Evolutionary conservation across 2,329 filamentous ascomycete genomes (phyloP), one percentile per base, ranked within the genome.

Genomic region (Talaromyces sp.): DNA sequence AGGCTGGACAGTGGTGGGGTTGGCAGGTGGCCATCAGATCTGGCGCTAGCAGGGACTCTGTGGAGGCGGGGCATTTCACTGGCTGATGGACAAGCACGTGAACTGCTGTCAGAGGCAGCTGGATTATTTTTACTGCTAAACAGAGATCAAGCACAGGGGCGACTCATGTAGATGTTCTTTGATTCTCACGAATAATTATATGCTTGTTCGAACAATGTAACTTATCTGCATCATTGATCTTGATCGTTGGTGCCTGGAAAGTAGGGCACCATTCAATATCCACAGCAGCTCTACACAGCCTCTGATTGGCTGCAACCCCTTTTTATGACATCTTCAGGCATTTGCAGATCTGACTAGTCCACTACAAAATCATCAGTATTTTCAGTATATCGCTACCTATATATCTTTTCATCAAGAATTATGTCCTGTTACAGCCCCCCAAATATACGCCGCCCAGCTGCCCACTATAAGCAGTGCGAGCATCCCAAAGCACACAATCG

Each of bases 351-450:
- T 51, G 43, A 47, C 19, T 3, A 22, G n/a, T n/a, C 43, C 19
- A 11, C 43, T 45, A 19, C 43, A 47, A 36, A 36, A 36, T 4
- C 34, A 36, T 13, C 34, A 36, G 34, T 36, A 36, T 36, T 36
- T 36, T 36, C 34, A 36, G 34, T 5, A 34, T 36, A 36, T n/a
- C n/a, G n/a, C 11, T 36, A 15, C 34, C 34, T 36, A 36, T 11
- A 5, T 36, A 5, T 36, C 34, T 36, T 36, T 36, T 36, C 38
- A 36, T 54, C 29, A 54, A 34, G 56, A 69, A 66, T 84, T 82
- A 63, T 85, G 80, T 0, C 83, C 83, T 0, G 84, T 88, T 3
- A 82, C 83, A 2, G 85, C 80, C 7, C 86, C 86, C 85, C 85
- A 88, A 67, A 88, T 86, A 71, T 87, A 88, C 0, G 84, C 85